Conservation (phyloP, 148 eudicot genomes). For the Rhododendron henanense region DNA sequence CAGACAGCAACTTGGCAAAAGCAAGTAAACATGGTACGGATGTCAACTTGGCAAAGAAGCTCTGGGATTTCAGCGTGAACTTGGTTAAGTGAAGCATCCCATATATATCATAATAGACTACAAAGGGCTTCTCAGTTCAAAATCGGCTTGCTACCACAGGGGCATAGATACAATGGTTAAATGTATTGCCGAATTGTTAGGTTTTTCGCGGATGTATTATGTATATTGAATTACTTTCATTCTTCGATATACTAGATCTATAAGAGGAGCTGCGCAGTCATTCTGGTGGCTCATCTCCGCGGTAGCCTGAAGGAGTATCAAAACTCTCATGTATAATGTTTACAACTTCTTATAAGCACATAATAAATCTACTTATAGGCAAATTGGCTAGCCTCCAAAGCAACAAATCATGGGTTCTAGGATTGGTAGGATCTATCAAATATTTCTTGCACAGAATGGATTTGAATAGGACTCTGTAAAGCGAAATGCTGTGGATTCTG, state of each 20-base stretch:
- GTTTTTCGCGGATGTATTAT: not conserved
- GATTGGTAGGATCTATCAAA: too few relatives aligned
- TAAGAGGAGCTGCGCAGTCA: not conserved
- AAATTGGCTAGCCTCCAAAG: too few relatives aligned
- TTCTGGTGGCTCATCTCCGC: not conserved
- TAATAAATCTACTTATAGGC: not conserved
- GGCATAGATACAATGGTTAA: not conserved
- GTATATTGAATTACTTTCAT: not conserved
- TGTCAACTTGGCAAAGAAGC: constrained; percentile 15
- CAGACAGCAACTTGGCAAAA: constrained; percentile 16
- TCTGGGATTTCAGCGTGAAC: constrained; percentile 26
- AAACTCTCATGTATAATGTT: not conserved
- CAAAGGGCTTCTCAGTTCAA: not conserved
- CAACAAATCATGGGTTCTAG: too few relatives aligned
- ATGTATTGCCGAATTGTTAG: not conserved
- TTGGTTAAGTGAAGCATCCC: constrained; percentile 4
- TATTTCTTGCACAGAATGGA: not conserved
- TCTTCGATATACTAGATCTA: not conserved
- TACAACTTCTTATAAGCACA: not conserved
- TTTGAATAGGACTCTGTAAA: not conserved
- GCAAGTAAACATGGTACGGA: constrained; percentile 16
- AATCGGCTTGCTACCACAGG: not conserved
- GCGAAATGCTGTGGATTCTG: not conserved
- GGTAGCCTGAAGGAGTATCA: not conserved
- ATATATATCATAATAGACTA: not conserved